Conservation (phyloP, 1,284 basidiomycete genomes). For the Ganoderma boninense region DNA sequence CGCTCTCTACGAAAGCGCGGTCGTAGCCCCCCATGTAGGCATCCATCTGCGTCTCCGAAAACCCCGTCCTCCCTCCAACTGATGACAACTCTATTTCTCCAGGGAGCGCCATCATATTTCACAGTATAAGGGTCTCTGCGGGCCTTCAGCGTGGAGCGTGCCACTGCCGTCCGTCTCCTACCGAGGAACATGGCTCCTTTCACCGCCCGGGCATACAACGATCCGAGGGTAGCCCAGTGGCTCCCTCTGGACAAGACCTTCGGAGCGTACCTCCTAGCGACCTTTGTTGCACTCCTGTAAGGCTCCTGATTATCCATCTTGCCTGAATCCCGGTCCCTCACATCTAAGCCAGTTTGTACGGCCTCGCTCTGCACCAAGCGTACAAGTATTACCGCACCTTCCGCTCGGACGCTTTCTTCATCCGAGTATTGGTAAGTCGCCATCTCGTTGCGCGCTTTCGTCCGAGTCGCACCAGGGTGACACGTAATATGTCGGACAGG, state of each 20-base stretch:
- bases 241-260: not conserved
- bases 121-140: not conserved
- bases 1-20: not conserved
- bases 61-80: not conserved
- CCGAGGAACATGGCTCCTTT: not conserved
- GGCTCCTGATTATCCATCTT: not conserved
- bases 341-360: not conserved
- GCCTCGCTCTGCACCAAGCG: constrained; percentile 8
- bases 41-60: not conserved
- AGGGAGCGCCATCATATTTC: not conserved
- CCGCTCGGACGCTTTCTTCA: not conserved
- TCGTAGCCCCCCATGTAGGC: not conserved
- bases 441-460: not conserved
- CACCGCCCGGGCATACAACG: not conserved
- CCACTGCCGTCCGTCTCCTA: not conserved
- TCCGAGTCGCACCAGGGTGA: not conserved
- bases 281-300: not conserved
- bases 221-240: not conserved
- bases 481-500: not conserved
- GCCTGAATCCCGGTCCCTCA: not conserved
- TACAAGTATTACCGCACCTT: constrained; percentile 12
- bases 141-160: not conserved
- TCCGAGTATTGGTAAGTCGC: not conserved
- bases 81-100: not conserved
- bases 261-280: not conserved